phyloP scores from a whole-genome alignment of 768 basidiomycete genomes.

The Boletus reticulatus region DNA sequence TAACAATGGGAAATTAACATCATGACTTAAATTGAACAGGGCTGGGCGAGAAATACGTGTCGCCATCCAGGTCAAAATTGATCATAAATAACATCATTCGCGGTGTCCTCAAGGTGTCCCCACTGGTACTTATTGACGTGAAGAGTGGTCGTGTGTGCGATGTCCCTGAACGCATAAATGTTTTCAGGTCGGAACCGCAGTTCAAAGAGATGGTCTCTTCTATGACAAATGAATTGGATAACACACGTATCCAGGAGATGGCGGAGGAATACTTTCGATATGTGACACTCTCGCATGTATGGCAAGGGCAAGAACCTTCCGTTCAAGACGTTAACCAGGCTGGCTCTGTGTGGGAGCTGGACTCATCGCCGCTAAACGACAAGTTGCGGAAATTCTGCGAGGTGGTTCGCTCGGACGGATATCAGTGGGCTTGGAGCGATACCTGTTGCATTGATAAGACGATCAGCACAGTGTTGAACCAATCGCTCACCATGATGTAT shows the following conservation, averaged over 20 bases:
- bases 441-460: constrained; percentile 15
- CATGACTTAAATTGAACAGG: neutral
- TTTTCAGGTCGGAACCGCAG: neutral
- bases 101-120: neutral
- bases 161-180: neutral
- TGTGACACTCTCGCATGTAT: constrained; percentile 12
- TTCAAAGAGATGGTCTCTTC: constrained; percentile 9
- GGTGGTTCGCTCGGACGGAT: constrained; percentile 1
- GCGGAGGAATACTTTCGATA: constrained; percentile 6
- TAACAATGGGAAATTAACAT: rapidly evolving
- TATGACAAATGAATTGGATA: constrained; percentile 3
- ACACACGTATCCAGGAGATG: neutral
- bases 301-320: constrained; percentile 10
- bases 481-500: constrained; percentile 14
- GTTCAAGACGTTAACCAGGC: constrained; percentile 4
- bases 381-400: constrained; percentile 12
- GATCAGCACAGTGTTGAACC: constrained; percentile 1
- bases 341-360: constrained; percentile 4
- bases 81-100: neutral
- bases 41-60: neutral
- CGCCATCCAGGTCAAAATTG: neutral
- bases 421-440: constrained; percentile 15
- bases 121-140: neutral
- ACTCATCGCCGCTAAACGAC: neutral
- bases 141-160: neutral